Conservation (phyloP, 1,139 yeast genomes). For the Debaryomycetaceae sp. region DNA sequence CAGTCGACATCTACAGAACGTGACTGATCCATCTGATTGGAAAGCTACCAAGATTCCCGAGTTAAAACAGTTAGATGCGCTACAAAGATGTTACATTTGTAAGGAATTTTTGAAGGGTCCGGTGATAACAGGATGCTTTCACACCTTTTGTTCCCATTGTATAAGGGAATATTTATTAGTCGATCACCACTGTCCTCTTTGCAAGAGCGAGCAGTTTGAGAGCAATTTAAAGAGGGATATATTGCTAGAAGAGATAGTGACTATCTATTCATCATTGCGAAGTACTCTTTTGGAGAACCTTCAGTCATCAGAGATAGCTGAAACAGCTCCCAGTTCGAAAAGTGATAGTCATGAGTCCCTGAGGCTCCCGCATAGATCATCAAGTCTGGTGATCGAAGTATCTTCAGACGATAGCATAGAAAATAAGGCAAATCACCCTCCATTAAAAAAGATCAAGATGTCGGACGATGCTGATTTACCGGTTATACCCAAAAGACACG, state of each 20-base stretch:
- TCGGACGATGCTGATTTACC: background rate
- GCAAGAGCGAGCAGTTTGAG: slow-evolving; percentile 69
- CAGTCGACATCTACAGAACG: slow-evolving; percentile 15
- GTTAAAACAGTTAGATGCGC: slow-evolving; percentile 60
- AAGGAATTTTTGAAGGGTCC: slow-evolving; percentile 83
- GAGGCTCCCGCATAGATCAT: background rate
- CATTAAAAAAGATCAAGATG: slow-evolving; percentile 7
- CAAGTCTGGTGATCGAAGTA: slow-evolving; percentile 18
- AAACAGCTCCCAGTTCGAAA: background rate
- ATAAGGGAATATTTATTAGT: slow-evolving; percentile 66
- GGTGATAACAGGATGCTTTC: slow-evolving; percentile 81
- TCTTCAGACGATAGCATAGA: slow-evolving; percentile 10
- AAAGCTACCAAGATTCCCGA: slow-evolving; percentile 48
- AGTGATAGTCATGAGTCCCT: background rate
- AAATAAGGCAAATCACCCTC: slow-evolving; percentile 1
- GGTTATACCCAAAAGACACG: slow-evolving; percentile 14
- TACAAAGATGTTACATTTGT: slow-evolving; percentile 86
- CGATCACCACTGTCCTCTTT: slow-evolving; percentile 72
- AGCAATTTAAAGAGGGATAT: slow-evolving; percentile 66
- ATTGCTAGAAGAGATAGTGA: slow-evolving; percentile 67
- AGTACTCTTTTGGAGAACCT: background rate
- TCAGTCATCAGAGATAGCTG: background rate
- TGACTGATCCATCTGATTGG: slow-evolving; percentile 77
- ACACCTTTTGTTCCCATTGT: slow-evolving; percentile 88
- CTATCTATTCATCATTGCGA: background rate